Evolutionary conservation across 2,329 filamentous ascomycete genomes (phyloP), one percentile per base, ranked within the genome.

Genomic region (Aspergillus awamori): DNA sequence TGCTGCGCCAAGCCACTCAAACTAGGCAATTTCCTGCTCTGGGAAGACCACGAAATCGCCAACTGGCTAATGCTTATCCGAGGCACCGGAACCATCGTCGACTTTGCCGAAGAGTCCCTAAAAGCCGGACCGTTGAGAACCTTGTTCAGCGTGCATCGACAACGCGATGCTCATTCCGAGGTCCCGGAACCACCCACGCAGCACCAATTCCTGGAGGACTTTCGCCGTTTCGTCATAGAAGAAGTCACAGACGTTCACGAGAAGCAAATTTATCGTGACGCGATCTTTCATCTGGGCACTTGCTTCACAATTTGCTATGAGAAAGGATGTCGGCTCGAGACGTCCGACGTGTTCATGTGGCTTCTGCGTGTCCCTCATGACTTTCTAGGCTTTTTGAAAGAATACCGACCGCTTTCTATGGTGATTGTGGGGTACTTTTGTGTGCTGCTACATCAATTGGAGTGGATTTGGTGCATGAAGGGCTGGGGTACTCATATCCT

Each of bases 31-130:
- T 72, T 79, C 24, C 67, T 80, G 3, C 64, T 77, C 15, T 67
- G 76, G 38, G 68, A 72, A 15, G 63, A 76, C 17, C 71, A 69
- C 7, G 70, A 71, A 8, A 65, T 77, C 6, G 72, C 76, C 2
- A 72, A 78, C 38, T 80, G 78, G 79, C 65, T 79, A 0, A 60
- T 70, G 33, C 65, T 80, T 2, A 72, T 77, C 45, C 74, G 75
- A 47, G 77, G 77, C 8, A 72, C 74, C 15, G 69, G 68, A 22
- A 72, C 70, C 4, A 72, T 80, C 48, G 63, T 78, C 13, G 58
- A 73, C 15, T 67, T 68, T 0, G 68, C 71, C 6, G 57, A 65
- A 3, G 66, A 71, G 24, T 49, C 59, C 30, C 53, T 75, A 63
- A 30, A 28, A 8, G 58, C 38, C 0, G 65, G 67, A 7, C 53